Evolutionary conservation across 139 green algal species (phyloP).

Genomic region (Axilococcus clingmanii): DNA sequence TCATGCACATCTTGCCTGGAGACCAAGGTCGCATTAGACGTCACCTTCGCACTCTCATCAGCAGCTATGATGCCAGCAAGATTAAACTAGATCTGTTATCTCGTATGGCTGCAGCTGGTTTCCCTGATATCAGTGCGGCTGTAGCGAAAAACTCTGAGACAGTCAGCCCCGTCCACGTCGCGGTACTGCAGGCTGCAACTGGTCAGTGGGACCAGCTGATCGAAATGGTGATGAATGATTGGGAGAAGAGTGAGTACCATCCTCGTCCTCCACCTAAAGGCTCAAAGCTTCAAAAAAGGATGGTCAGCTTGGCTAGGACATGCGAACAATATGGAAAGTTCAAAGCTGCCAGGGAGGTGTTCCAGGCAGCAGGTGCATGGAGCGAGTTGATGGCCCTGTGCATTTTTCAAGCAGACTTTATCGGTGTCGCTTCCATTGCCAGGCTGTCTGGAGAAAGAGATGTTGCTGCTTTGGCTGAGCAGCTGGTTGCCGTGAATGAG

Average conservation of each 20-base stretch:
- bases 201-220: conserved; percentile 33
- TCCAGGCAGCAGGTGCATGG: conserved; percentile 35
- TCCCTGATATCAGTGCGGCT: conserved; percentile 22
- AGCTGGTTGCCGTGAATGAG: conserved; percentile 34
- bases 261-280: conserved; percentile 17
- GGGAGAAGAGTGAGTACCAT: conserved; percentile 21
- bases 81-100: conserved; percentile 15
- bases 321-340: conserved; percentile 36
- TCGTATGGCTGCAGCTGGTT: conserved; percentile 19
- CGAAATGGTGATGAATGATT: conserved; percentile 13
- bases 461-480: conserved; percentile 21
- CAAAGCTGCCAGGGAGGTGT: conserved; percentile 17
- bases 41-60: conserved; percentile 25
- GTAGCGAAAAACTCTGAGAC: conserved; percentile 15
- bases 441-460: conserved; percentile 21
- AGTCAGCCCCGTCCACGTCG: conserved; percentile 12
- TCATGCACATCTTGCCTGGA: conserved; percentile 22
- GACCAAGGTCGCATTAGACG: not conserved
- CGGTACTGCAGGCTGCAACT: conserved; percentile 21
- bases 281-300: conserved; percentile 14
- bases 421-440: conserved; percentile 15
- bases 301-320: conserved; percentile 27
- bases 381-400: conserved; percentile 38
- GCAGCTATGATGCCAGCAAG: conserved; percentile 32
- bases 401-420: conserved; percentile 44